phyloP scores from a whole-genome alignment of 1,139 yeast species.

The Meyerozyma athensensis region DNA sequence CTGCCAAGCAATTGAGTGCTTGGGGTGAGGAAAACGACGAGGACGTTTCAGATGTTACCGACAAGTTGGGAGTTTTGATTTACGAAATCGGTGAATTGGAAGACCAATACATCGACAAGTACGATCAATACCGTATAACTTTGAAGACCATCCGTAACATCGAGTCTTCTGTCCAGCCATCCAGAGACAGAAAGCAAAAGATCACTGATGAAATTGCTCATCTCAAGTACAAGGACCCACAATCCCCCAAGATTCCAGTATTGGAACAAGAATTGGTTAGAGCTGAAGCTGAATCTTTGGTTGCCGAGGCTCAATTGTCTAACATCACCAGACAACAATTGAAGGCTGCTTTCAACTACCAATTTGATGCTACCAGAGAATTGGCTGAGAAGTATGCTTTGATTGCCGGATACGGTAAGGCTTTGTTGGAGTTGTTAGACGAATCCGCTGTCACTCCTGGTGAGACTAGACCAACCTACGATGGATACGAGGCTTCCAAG shows the following conservation, averaged over 20 bases:
- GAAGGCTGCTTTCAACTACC: conserved; percentile 96
- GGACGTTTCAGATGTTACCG: conserved; percentile 95
- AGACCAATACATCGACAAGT: conserved; percentile 95
- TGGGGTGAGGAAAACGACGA: conserved; percentile 99
- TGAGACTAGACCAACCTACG: conserved; percentile 97
- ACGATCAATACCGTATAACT: conserved; percentile 96
- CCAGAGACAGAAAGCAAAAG: conserved; percentile 96
- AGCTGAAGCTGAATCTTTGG: conserved; percentile 98
- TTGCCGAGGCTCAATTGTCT: conserved; percentile 97
- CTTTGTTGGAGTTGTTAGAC: conserved; percentile 88
- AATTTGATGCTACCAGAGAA: conserved; percentile 94
- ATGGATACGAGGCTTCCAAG: conserved; percentile 96
- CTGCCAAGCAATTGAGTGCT: conserved; percentile 88
- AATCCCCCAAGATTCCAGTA: conserved; percentile 90
- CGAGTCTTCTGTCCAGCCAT: conserved; percentile 96
- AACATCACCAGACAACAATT: conserved; percentile 97
- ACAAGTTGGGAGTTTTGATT: conserved; percentile 90
- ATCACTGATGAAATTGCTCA: conserved; percentile 97
- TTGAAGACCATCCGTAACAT: conserved; percentile 92
- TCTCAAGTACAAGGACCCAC: conserved; percentile 96
- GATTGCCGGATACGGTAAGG: conserved; percentile 98
- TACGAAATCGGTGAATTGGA: conserved; percentile 97
- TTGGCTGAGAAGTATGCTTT: conserved; percentile 94
- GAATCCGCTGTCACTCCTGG: conserved; percentile 98
- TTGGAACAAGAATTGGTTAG: conserved; percentile 97